Conservation (phyloP, 805 yeast genomes). For the Kodamaea laetipori region DNA sequence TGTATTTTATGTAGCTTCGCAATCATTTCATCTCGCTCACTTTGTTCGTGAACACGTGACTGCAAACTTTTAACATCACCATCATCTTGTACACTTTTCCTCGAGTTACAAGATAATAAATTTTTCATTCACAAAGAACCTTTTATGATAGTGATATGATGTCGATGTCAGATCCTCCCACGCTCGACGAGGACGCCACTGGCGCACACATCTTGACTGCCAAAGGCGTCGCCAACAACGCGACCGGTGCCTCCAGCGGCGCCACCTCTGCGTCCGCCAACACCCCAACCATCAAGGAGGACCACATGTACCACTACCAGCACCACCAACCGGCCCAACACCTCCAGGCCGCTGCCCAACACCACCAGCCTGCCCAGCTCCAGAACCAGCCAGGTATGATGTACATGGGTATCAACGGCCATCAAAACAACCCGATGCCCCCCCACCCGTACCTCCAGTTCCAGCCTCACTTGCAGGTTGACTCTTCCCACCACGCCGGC, state of each 20-base stretch:
- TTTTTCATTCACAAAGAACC: conserved; percentile 8
- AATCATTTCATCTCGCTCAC: too few relatives aligned
- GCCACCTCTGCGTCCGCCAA: conserved; percentile 17
- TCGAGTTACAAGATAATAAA: conserved; percentile 11
- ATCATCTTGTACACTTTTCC: conserved; percentile 15
- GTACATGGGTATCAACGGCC: conserved; percentile 13
- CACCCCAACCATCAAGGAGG: conserved; percentile 16
- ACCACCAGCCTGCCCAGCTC: conserved; percentile 7
- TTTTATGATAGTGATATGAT: conserved; percentile 10
- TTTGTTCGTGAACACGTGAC: too few relatives aligned
- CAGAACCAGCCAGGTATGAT: conserved; percentile 14
- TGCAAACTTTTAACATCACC: conserved; percentile 7
- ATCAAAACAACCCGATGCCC: conserved; percentile 14
- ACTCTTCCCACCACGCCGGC: conserved; percentile 9
- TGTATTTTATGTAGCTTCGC: too few relatives aligned
- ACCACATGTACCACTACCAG: conserved; percentile 15
- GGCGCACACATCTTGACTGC: conserved; percentile 6
- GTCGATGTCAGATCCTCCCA: conserved; percentile 14
- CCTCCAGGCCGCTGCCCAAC: conserved; percentile 4
- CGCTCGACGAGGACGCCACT: conserved; percentile 13
- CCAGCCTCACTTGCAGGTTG: conserved; percentile 14
- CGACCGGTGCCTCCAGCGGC: conserved; percentile 16
- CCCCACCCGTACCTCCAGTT: conserved; percentile 15
- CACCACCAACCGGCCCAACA: conserved; percentile 12
- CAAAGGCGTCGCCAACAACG: conserved; percentile 11